Evolutionary conservation across 2,329 filamentous ascomycete genomes (phyloP).

Genomic region (Neofusicoccum laricinum): DNA sequence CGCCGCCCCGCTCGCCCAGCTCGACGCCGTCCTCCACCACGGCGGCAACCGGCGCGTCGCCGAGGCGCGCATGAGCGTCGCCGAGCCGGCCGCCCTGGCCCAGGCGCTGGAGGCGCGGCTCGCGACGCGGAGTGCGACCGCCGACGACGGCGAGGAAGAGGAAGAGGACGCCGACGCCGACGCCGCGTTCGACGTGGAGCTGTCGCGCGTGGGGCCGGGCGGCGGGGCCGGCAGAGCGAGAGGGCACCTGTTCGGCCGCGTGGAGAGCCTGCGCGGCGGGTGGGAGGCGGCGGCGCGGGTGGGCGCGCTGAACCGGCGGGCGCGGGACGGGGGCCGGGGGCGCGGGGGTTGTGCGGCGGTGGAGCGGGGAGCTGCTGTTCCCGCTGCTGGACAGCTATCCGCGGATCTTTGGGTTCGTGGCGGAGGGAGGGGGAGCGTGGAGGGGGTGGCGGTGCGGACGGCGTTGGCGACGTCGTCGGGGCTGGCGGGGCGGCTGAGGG

Average conservation of each 20-base stretch:
- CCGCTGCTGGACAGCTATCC: slow-evolving; percentile 85
- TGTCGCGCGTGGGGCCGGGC: not conserved
- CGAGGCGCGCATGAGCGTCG: slow-evolving; percentile 66
- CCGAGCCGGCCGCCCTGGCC: slow-evolving; percentile 33
- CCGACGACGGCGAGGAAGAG: slow-evolving; percentile 24
- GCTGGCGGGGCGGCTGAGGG: slow-evolving; percentile 67
- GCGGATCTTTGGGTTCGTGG: slow-evolving; percentile 59
- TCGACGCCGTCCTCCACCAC: slow-evolving; percentile 67
- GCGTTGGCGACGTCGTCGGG: slow-evolving; percentile 71
- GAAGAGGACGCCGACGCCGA: slow-evolving; percentile 28
- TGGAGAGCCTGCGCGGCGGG: slow-evolving; percentile 38
- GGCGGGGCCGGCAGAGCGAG: not conserved
- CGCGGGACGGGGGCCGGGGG: slow-evolving; percentile 33
- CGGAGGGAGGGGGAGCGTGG: not conserved
- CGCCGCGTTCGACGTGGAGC: slow-evolving; percentile 17
- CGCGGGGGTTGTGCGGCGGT: slow-evolving; percentile 35
- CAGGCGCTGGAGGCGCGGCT: slow-evolving; percentile 25
- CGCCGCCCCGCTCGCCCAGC: slow-evolving; percentile 56
- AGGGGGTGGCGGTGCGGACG: slow-evolving; percentile 38
- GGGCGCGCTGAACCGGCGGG: slow-evolving; percentile 26
- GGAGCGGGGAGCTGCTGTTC: slow-evolving; percentile 47
- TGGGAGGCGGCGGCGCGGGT: slow-evolving; percentile 34
- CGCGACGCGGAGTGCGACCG: slow-evolving; percentile 16
- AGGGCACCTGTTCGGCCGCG: slow-evolving; percentile 39
- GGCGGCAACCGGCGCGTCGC: slow-evolving; percentile 79